Conservation (phyloP, 176 grass and related monocot genomes). For the Calamus simplicifolius region DNA sequence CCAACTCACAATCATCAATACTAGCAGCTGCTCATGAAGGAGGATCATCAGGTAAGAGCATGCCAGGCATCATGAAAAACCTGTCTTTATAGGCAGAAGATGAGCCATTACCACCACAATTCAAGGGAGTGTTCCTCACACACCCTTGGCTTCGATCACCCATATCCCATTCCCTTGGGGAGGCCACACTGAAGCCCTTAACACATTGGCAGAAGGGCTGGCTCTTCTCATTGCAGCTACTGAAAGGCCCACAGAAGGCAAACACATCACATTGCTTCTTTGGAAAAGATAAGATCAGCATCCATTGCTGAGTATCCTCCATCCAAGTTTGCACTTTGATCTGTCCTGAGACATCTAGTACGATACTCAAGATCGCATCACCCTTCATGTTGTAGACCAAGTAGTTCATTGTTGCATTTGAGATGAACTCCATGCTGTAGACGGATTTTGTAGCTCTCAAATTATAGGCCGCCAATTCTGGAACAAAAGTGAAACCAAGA, state of each 20-base stretch:
- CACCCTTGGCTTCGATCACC: conserved; percentile 47
- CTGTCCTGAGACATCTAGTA: conserved; percentile 14
- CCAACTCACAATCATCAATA: conserved; percentile 33
- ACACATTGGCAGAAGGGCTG: conserved; percentile 50
- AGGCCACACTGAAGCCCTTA: conserved; percentile 43
- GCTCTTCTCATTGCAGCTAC: conserved; percentile 36
- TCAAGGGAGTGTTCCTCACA: conserved; percentile 39
- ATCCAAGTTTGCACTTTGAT: neutral
- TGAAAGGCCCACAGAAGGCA: conserved; percentile 47
- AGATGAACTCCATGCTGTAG: neutral
- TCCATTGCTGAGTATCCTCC: neutral
- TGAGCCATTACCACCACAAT: conserved; percentile 37
- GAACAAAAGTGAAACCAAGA: conserved; percentile 37
- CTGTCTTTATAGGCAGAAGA: conserved; percentile 31
- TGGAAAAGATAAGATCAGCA: conserved; percentile 30
- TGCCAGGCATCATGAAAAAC: conserved; percentile 32
- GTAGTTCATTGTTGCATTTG: neutral
- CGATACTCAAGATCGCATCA: neutral
- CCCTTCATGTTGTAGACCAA: conserved; percentile 27
- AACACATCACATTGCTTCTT: conserved; percentile 51
- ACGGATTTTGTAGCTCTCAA: conserved; percentile 31
- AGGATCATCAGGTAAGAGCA: conserved; percentile 45
- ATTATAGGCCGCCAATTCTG: conserved; percentile 38
- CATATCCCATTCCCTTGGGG: conserved; percentile 38
- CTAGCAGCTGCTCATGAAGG: conserved; percentile 15